These are phyloP conservation scores for Geotrichum bryndzae DNA, from an alignment of 1,139 yeast genomes.

Conservation along the genomic window DNA sequence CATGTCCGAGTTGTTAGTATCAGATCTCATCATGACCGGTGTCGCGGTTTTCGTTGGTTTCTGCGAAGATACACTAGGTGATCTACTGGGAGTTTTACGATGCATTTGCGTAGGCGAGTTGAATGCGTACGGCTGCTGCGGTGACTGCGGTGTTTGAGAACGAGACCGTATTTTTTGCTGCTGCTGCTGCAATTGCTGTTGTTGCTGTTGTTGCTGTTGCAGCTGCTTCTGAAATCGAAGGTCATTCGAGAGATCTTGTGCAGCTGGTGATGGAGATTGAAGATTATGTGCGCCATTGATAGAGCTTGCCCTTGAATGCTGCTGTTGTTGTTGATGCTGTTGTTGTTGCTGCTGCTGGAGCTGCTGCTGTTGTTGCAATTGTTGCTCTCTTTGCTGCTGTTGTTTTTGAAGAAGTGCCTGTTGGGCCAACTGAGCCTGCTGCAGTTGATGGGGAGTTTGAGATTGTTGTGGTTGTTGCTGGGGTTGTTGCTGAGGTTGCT, in stretches of 20 bases:
- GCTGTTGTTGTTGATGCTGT: background rate
- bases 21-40: background rate
- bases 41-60: background rate
- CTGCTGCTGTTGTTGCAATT: background rate
- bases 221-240: constrained; percentile 8
- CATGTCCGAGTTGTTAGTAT: constrained; percentile 8
- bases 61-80: constrained; percentile 1
- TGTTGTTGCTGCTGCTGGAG: background rate
- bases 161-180: constrained; percentile 4
- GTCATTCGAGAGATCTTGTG: constrained; percentile 6
- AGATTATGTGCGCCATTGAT: background rate
- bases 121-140: background rate
- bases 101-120: background rate
- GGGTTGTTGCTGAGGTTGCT: constrained; percentile 20
- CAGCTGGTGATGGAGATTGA: constrained; percentile 1
- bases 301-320: background rate
- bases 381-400: background rate
- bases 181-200: constrained; percentile 1
- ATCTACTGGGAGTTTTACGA: constrained; percentile 2
- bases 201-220: constrained; percentile 8
- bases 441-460: background rate
- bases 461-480: constrained; percentile 21
- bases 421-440: background rate
- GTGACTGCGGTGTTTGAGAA: constrained; percentile 12
- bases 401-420: background rate